Conservation (phyloP, 352 stramenopile species). For the Pythium aristosporum region DNA sequence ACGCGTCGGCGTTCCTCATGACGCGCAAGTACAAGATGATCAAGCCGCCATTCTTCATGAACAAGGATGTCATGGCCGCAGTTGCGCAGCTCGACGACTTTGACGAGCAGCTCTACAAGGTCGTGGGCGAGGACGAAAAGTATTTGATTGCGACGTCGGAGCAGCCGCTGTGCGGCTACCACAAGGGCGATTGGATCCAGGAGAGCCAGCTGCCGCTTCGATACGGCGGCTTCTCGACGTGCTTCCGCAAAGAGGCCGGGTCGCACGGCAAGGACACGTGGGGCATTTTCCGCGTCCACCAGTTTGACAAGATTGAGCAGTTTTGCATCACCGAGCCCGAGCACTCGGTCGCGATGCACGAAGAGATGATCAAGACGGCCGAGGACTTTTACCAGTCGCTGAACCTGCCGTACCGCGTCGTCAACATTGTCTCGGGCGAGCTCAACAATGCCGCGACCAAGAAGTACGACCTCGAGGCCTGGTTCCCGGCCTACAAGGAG, state of each 20-base stretch:
- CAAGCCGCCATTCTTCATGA: slow-evolving; percentile 99
- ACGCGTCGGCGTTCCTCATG: slow-evolving; percentile 96
- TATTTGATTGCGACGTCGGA: slow-evolving; percentile 99
- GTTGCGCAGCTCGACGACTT: slow-evolving; percentile 99
- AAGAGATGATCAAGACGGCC: slow-evolving; percentile 90
- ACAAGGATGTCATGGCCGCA: slow-evolving; percentile 98
- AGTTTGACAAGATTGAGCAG: slow-evolving; percentile 99
- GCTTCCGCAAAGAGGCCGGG: slow-evolving; percentile 99
- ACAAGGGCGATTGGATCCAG: slow-evolving; percentile 93
- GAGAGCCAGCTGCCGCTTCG: slow-evolving; percentile 76
- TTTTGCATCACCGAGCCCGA: slow-evolving; percentile 97
- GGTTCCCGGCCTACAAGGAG: slow-evolving; percentile 98
- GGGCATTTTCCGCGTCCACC: slow-evolving; percentile 99
- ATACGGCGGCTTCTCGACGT: slow-evolving; percentile 98
- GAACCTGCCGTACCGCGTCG: slow-evolving; percentile 97
- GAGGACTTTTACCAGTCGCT: slow-evolving; percentile 99
- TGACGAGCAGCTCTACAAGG: slow-evolving; percentile 99
- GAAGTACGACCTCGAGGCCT: slow-evolving; percentile 99
- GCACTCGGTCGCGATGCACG: slow-evolving; percentile 90
- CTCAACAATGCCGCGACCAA: slow-evolving; percentile 99
- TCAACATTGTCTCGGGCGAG: slow-evolving; percentile 98
- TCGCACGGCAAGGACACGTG: slow-evolving; percentile 99
- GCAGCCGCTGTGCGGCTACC: slow-evolving; percentile 99
- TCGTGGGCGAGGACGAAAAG: slow-evolving; percentile 96
- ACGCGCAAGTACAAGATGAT: slow-evolving; percentile 96